Evolutionary conservation across 805 yeast genomes (phyloP), one percentile per base, ranked within the genome.

Genomic region (Ogataea pilisensis): DNA sequence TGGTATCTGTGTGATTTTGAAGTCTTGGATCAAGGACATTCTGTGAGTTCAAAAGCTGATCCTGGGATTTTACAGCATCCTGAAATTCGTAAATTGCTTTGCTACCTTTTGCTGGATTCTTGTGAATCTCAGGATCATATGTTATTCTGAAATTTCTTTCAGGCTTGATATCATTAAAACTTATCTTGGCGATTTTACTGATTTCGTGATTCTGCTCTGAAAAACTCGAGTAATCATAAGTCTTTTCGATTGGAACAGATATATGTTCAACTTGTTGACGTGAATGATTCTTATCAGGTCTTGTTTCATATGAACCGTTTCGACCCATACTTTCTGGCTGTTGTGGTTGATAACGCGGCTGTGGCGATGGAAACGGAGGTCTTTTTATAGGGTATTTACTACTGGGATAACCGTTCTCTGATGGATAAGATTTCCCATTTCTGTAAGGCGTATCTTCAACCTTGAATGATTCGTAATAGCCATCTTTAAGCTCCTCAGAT

Each of bases 61-160:
- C 66, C 32, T 30, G 26, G 8, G 53, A 39, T 36, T 64, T 63
- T 24, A 71, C 66, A 29, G 62, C 58, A 9, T 64, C 55, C 3
- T 63, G 56, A 18, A 54, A 42, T 21, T 60, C 57, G 2, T 75
- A 75, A 31, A 64, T 60, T 3, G 65, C 51, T 31, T 64, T 63
- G 26, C 71, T 39, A 3, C 55, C 57, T 36, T 49, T 50, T 4
- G 44, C 4, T 9, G 51, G 36, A 19, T 51, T 68, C 48, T 73
- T 76, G 41, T 68, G 66, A 5, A 70, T 43, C 19, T 70, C 75
- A 2, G 78, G 77, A 50, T 80, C 86, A 50, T 75, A 77, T 2
- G 65, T 46, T 0, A 78, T 75, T 44, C 63, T 69, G 51, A 37
- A 46, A 25, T 44, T 43, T 31, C 46, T 46, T 30, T 18, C 22